Percentiles rank a stretch among this genome's conserved stretches.
phyloP scores from a whole-genome alignment of 2,329 filamentous ascomycete species.

The Neurospora sp. region DNA sequence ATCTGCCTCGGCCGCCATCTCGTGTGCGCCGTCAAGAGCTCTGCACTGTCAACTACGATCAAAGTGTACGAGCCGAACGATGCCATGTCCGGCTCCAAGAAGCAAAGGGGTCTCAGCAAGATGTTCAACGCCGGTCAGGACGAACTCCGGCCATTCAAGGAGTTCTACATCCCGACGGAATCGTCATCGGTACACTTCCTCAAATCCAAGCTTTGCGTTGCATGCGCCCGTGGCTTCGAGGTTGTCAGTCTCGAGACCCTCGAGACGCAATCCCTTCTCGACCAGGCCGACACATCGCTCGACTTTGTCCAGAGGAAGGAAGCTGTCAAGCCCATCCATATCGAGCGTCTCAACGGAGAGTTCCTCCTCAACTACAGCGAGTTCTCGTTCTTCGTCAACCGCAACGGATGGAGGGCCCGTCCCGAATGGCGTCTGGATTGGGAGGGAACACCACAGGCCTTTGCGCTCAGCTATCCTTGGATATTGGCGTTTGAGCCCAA shows the following conservation, averaged over 20 bases:
- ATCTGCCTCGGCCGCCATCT: constrained; percentile 90
- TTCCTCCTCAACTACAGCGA: constrained; percentile 97
- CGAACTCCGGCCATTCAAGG: constrained; percentile 92
- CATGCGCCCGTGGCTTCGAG: constrained; percentile 90
- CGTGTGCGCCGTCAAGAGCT: constrained; percentile 94
- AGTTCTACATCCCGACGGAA: constrained; percentile 97
- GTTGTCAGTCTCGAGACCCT: constrained; percentile 93
- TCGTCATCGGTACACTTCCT: constrained; percentile 98
- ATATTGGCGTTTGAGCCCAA: constrained; percentile 95
- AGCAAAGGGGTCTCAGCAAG: constrained; percentile 88
- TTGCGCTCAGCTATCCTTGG: constrained; percentile 92
- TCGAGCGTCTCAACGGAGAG: constrained; percentile 92
- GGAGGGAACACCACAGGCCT: constrained; percentile 87
- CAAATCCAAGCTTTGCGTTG: constrained; percentile 91
- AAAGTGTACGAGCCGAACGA: constrained; percentile 99
- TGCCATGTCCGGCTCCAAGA: constrained; percentile 84
- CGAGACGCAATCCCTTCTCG: constrained; percentile 93
- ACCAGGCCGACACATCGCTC: constrained; percentile 94
- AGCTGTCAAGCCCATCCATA: constrained; percentile 89
- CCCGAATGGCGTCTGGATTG: constrained; percentile 97
- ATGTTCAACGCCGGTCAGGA: constrained; percentile 93
- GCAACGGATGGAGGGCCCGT: constrained; percentile 92
- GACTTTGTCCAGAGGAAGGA: constrained; percentile 95
- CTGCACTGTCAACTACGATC: constrained; percentile 86
- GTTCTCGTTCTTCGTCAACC: constrained; percentile 98